phyloP scores from a whole-genome alignment of 495 filamentous ascomycete species.

The Ascodesmis nigricans region DNA sequence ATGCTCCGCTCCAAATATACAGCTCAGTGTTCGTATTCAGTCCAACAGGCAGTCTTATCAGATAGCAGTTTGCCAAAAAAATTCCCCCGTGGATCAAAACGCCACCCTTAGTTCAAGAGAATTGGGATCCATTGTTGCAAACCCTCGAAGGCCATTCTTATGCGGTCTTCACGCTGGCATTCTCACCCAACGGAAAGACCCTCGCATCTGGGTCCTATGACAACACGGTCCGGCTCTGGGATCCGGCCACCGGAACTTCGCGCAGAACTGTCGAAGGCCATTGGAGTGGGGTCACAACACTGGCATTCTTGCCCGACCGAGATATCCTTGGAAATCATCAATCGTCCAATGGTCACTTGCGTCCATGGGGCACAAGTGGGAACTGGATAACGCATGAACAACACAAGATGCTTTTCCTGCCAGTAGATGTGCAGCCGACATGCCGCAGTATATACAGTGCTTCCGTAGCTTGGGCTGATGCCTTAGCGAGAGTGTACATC shows the following conservation, averaged over 20 bases:
- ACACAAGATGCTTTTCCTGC: too few species aligned
- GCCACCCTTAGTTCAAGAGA: constrained; percentile 2
- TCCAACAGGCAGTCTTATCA: constrained; percentile 17
- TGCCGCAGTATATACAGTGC: too few species aligned
- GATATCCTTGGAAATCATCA: too few species aligned
- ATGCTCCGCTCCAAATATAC: constrained; percentile 21
- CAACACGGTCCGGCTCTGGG: constrained; percentile 18
- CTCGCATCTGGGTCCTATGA: constrained; percentile 14
- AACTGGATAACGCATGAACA: too few species aligned
- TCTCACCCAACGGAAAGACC: constrained; percentile 6
- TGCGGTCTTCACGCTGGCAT: constrained; percentile 4
- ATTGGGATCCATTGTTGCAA: constrained; percentile 13
- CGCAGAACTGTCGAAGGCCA: constrained; percentile 1
- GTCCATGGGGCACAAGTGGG: too few species aligned
- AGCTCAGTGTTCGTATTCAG: constrained; percentile 21
- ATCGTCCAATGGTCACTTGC: too few species aligned
- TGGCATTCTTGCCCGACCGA: too few species aligned
- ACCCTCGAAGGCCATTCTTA: constrained; percentile 12
- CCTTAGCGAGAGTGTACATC: too few species aligned
- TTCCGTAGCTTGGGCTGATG: too few species aligned
- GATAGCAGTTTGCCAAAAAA: constrained; percentile 6
- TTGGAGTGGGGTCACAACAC: constrained; percentile 72
- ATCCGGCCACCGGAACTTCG: constrained; percentile 11
- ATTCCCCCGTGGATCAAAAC: constrained; percentile 8
- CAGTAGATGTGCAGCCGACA: too few species aligned